Evolutionary conservation across 495 filamentous ascomycete species (phyloP).

Genomic region (Aspergillus conjunctus): DNA sequence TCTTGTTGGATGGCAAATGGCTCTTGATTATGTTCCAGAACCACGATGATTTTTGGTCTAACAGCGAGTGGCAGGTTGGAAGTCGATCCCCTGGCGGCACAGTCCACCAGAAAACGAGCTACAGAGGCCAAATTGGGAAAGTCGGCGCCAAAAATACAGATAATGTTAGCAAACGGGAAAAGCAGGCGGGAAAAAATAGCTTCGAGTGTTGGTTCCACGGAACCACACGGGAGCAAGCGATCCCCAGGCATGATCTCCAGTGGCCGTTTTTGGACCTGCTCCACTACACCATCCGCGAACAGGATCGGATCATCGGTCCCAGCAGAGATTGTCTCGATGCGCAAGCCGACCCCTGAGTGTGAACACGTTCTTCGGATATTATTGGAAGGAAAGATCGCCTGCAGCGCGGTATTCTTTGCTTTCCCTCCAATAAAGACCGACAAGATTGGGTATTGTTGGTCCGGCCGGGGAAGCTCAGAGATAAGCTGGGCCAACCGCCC

Average conservation of each 20-base stretch:
- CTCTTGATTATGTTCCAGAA: neutral
- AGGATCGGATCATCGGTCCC: slow-evolving; percentile 17
- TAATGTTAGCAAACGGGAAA: slow-evolving; percentile 29
- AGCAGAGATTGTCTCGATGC: slow-evolving; percentile 21
- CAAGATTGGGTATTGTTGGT: slow-evolving; percentile 22
- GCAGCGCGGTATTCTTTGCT: slow-evolving; percentile 21
- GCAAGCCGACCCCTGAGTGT: slow-evolving; percentile 20
- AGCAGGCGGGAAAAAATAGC: slow-evolving; percentile 24
- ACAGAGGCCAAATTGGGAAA: slow-evolving; percentile 8
- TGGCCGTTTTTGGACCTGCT: neutral
- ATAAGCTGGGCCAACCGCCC: slow-evolving; percentile 19
- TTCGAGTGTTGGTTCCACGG: slow-evolving; percentile 5
- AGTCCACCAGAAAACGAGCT: slow-evolving; percentile 19
- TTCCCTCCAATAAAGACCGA: slow-evolving; percentile 26
- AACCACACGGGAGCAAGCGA: slow-evolving; percentile 6
- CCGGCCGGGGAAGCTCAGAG: slow-evolving; percentile 17
- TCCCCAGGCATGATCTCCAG: slow-evolving; percentile 16
- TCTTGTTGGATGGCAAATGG: neutral
- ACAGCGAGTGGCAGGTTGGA: slow-evolving; percentile 3
- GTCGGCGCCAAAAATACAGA: slow-evolving; percentile 30
- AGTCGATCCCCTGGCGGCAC: slow-evolving; percentile 2
- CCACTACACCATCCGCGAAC: slow-evolving; percentile 24
- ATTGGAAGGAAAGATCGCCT: slow-evolving; percentile 26
- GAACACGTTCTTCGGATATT: slow-evolving; percentile 26
- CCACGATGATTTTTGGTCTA: slow-evolving; percentile 22